Percentiles rank a stretch among this genome's conserved stretches.
Conservation (phyloP, 768 basidiomycete species). For the Suillus clintonianus region DNA sequence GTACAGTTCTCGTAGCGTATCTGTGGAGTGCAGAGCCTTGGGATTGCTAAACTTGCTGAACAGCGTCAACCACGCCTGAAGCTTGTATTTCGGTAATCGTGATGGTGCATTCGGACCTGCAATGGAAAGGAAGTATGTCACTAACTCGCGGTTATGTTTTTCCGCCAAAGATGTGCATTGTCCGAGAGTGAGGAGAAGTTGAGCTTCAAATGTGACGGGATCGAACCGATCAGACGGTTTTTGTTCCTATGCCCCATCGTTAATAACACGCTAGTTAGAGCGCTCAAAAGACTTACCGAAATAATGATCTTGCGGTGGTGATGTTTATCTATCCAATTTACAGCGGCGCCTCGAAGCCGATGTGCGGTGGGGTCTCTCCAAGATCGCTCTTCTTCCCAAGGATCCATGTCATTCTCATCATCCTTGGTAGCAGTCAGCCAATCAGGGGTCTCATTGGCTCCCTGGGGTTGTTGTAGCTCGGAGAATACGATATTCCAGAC, state of each 20-base stretch:
- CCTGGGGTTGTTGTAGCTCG: slow-evolving; percentile 45
- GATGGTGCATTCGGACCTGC: slow-evolving; percentile 40
- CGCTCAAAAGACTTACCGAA: slow-evolving; percentile 28
- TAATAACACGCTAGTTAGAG: not conserved
- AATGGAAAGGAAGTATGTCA: slow-evolving; percentile 77
- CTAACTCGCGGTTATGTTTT: slow-evolving; percentile 82
- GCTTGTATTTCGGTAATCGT: slow-evolving; percentile 58
- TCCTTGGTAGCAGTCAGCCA: slow-evolving; percentile 27
- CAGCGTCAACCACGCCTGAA: slow-evolving; percentile 77
- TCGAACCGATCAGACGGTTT: slow-evolving; percentile 64
- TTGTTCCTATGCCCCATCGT: slow-evolving; percentile 36
- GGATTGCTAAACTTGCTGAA: slow-evolving; percentile 92
- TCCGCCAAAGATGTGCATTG: slow-evolving; percentile 74
- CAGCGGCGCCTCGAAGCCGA: slow-evolving; percentile 51
- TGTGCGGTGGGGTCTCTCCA: slow-evolving; percentile 80
- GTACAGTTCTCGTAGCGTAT: slow-evolving; percentile 67
- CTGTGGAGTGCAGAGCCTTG: slow-evolving; percentile 77
- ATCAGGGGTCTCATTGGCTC: slow-evolving; percentile 13
- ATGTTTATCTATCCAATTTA: slow-evolving; percentile 45
- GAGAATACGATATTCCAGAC: slow-evolving; percentile 74
- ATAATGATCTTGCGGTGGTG: slow-evolving; percentile 34
- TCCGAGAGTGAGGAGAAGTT: slow-evolving; percentile 73
- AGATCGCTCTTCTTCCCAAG: slow-evolving; percentile 68
- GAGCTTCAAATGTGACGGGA: slow-evolving; percentile 71
- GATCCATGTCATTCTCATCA: slow-evolving; percentile 22